Conservation (phyloP, 2,329 filamentous ascomycete species). For the Triangularia setosa region DNA sequence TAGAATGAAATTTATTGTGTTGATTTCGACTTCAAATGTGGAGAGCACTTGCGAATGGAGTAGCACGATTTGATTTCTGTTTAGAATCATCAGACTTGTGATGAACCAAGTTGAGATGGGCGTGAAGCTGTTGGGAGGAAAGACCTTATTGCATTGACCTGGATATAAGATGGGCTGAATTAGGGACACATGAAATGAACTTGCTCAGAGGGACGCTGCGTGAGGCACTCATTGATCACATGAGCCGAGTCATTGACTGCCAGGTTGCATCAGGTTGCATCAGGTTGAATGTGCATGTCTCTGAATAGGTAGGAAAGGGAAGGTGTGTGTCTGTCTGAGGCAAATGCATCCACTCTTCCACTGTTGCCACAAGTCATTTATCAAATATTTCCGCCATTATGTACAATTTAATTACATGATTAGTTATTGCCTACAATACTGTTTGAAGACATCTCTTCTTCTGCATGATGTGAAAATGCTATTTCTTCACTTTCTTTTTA, state of each 20-base stretch:
- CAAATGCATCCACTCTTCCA: background rate
- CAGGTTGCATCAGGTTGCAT: background rate
- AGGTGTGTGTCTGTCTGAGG: background rate
- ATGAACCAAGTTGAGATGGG: background rate
- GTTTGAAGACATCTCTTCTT: too few species aligned
- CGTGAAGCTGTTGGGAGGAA: background rate
- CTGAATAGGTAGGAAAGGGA: background rate
- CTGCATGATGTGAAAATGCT: too few species aligned
- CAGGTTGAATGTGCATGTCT: background rate
- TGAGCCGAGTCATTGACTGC: background rate
- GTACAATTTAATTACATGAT: too few species aligned
- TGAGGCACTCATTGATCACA: background rate
- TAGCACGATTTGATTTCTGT: too few species aligned
- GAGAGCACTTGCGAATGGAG: too few species aligned
- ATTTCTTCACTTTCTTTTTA: too few species aligned
- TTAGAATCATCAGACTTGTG: background rate
- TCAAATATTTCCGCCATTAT: too few species aligned
- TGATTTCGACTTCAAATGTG: background rate
- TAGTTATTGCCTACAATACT: too few species aligned
- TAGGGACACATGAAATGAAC: background rate
- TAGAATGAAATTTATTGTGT: background rate
- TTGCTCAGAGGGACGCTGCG: background rate
- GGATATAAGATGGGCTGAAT: background rate
- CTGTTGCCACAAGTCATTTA: background rate
- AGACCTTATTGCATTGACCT: background rate